A percentile compares a stretch with the other conserved stretches of the same genome.
Evolutionary conservation across 306 rosid species (phyloP).

Genomic region (Morella rubra): DNA sequence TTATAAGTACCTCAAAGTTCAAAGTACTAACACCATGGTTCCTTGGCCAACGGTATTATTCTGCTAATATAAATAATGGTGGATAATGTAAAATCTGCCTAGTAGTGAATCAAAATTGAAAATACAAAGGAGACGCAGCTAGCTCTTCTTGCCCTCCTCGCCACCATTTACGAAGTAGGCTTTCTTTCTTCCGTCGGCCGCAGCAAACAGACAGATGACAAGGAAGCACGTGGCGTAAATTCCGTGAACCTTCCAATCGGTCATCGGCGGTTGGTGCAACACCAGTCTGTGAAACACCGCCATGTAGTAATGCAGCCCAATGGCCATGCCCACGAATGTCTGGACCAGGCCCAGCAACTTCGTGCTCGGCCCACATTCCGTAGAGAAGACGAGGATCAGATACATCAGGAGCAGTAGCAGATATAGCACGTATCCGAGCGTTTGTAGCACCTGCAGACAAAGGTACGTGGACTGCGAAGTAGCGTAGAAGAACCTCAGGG

Average conservation of each 20-base stretch:
- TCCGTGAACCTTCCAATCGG: conserved; percentile 86
- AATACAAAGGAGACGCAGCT: background rate
- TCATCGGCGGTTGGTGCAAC: conserved; percentile 67
- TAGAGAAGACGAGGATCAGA: conserved; percentile 70
- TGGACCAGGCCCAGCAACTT: conserved; percentile 78
- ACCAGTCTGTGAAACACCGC: conserved; percentile 88
- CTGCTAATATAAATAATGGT: background rate
- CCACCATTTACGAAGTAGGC: conserved; percentile 82
- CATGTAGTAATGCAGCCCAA: conserved; percentile 84
- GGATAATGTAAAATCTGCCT: background rate
- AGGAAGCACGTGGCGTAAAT: conserved; percentile 74
- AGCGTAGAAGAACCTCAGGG: conserved; percentile 78
- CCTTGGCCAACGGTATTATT: conserved; percentile 20
- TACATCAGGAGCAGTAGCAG: conserved; percentile 73
- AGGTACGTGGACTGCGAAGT: conserved; percentile 78
- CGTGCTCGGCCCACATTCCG: conserved; percentile 60
- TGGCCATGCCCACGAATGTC: conserved; percentile 58
- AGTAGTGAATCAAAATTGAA: background rate
- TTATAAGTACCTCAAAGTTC: background rate
- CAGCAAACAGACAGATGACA: conserved; percentile 50
- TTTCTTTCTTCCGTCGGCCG: conserved; percentile 74
- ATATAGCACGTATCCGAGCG: conserved; percentile 74
- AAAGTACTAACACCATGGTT: background rate
- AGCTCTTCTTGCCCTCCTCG: conserved; percentile 78
- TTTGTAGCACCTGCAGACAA: conserved; percentile 70